These are phyloP conservation scores for Emmonsiellopsis sp. DNA, from an alignment of 2,329 filamentous ascomycete species.

Conservation along the genomic window DNA sequence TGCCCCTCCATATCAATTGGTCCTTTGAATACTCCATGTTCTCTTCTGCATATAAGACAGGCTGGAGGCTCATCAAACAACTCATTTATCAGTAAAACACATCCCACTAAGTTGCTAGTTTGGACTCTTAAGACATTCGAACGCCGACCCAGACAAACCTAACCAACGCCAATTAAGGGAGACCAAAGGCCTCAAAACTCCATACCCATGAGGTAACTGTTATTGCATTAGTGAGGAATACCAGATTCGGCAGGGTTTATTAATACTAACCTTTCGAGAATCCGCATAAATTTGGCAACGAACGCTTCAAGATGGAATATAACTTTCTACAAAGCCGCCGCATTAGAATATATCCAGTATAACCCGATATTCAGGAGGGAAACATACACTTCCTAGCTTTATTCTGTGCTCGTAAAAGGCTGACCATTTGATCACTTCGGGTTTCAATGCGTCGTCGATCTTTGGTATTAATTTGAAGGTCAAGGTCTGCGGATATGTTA, in stretches of 20 bases:
- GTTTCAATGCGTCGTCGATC: constrained; percentile 82
- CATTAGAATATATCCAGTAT: not conserved
- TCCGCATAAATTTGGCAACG: constrained; percentile 96
- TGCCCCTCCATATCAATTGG: too few species aligned
- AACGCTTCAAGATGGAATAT: constrained; percentile 98
- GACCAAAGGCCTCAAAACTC: constrained; percentile 8
- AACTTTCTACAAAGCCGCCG: constrained; percentile 53
- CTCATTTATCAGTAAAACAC: not conserved
- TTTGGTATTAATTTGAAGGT: constrained; percentile 85
- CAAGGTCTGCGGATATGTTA: constrained; percentile 48
- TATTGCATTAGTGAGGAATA: not conserved
- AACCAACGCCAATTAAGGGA: not conserved
- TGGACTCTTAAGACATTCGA: not conserved
- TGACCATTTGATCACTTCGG: constrained; percentile 89
- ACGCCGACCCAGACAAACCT: not conserved
- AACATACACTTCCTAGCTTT: constrained; percentile 61
- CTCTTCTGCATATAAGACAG: not conserved
- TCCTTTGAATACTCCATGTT: not conserved
- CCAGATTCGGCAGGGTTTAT: not conserved
- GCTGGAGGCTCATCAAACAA: not conserved
- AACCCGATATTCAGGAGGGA: not conserved
- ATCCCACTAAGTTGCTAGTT: not conserved
- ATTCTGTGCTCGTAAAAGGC: constrained; percentile 96
- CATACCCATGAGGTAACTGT: constrained; percentile 14
- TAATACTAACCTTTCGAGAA: constrained; percentile 78